phyloP scores from a whole-genome alignment of 495 filamentous ascomycete genomes.

The Chaetomium cochliodes region DNA sequence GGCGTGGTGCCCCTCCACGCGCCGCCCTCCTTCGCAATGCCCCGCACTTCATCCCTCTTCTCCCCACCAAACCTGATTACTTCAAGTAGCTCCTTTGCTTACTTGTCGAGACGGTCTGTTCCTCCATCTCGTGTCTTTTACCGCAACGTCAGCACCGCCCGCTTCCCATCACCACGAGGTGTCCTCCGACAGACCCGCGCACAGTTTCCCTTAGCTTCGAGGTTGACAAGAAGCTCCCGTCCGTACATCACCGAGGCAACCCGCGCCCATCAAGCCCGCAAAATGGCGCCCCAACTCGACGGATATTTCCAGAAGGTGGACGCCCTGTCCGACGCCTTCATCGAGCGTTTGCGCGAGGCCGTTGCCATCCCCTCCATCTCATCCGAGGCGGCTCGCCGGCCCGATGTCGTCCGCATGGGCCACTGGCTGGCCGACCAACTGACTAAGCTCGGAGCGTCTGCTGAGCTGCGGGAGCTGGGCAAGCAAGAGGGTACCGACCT shows the following conservation, averaged over 20 bases:
- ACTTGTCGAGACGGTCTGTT: slow-evolving; percentile 7
- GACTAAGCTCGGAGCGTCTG: slow-evolving; percentile 75
- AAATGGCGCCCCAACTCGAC: slow-evolving; percentile 82
- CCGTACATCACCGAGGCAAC: slow-evolving; percentile 49
- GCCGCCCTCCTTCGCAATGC: slow-evolving; percentile 15
- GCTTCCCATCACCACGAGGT: not conserved
- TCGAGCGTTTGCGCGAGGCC: slow-evolving; percentile 85
- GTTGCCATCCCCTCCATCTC: slow-evolving; percentile 96
- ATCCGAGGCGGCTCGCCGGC: slow-evolving; percentile 80
- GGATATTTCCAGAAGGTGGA: slow-evolving; percentile 90
- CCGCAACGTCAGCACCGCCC: slow-evolving; percentile 1
- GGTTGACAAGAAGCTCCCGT: slow-evolving; percentile 19
- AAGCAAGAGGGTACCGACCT: slow-evolving; percentile 89
- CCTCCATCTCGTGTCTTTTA: not conserved
- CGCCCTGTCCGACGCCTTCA: slow-evolving; percentile 73
- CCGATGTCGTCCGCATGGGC: slow-evolving; percentile 94
- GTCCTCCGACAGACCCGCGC: not conserved
- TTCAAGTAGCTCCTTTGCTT: slow-evolving; percentile 13
- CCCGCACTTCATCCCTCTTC: slow-evolving; percentile 22
- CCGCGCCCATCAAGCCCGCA: slow-evolving; percentile 54
- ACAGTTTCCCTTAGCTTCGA: not conserved
- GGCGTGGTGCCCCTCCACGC: slow-evolving; percentile 3
- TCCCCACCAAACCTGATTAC: slow-evolving; percentile 6
- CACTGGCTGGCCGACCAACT: slow-evolving; percentile 85
- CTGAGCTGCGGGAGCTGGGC: slow-evolving; percentile 79